These are phyloP conservation scores for Drosera spatulata DNA, from an alignment of 179 eudicot species.

Conservation along the genomic window DNA sequence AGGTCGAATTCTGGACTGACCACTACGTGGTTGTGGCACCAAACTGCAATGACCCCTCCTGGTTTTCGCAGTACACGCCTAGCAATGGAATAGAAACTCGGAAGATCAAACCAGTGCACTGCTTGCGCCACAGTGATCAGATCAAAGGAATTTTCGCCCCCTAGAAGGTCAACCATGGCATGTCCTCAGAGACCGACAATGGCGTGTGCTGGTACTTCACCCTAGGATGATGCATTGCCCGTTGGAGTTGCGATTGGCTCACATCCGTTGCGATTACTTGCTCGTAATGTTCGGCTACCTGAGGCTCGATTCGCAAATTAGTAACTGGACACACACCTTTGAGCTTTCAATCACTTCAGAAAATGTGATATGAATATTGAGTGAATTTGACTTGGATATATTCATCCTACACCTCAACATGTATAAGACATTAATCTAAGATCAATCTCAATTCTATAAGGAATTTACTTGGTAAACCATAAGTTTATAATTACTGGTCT, in stretches of 20 bases:
- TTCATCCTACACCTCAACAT: no score
- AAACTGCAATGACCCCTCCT: constrained; percentile 57
- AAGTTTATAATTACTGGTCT: no score
- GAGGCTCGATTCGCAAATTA: constrained; percentile 1
- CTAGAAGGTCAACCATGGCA: constrained; percentile 17
- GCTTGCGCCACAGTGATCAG: constrained; percentile 48
- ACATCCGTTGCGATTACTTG: constrained; percentile 71
- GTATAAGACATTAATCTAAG: no score
- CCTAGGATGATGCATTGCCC: constrained; percentile 55
- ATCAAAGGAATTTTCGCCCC: constrained; percentile 20
- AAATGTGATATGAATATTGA: no score
- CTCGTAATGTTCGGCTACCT: constrained; percentile 63
- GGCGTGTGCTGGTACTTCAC: constrained; percentile 44
- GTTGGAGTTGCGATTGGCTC: constrained; percentile 62
- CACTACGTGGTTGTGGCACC: constrained; percentile 56
- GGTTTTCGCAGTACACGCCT: constrained; percentile 36
- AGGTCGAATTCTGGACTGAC: constrained; percentile 31
- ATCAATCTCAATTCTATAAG: no score
- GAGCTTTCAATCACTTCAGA: no score
- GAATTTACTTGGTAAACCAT: no score
- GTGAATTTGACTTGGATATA: no score
- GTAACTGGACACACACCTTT: no score
- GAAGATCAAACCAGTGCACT: constrained; percentile 47
- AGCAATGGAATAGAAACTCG: constrained; percentile 31
- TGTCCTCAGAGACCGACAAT: constrained; percentile 21